Base-by-base conservation (phyloP, 352 stramenopile species). In the Phytopythium chamaehyphon region DNA sequence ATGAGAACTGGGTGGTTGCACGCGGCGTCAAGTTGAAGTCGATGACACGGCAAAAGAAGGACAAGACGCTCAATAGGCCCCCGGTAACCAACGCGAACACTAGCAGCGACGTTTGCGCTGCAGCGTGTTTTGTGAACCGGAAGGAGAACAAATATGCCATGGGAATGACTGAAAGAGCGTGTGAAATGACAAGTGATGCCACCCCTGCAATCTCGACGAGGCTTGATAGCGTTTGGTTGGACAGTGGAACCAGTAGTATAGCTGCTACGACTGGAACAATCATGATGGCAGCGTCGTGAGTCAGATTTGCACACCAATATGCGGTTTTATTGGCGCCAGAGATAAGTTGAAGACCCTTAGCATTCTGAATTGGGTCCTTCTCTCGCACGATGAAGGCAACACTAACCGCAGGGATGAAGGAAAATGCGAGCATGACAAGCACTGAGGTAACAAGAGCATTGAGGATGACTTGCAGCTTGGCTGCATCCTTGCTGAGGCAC, bases 51-150 rank as follows among this genome's bases (percentile, higher is more conserved):
- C 79, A 90, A 42, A 90, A 40, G 46, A 90, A 88, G 28, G 79
- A 90, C 46, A 90, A 82, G 38, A 90, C 86, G 43, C 76, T 87
- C 23, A 90, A 54, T 40, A 90, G 53, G 7, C 73, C 75, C n/a
- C 75, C 80, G 0, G 73, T 76, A 16, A 72, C 68, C 0, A 91
- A 60, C 1, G 64, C 61, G 40, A 91, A 82, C 8, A 88, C 73
- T 19, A 91, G 62, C 46, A 88, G 55, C 6, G 70, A 79, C 19
- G 73, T 88, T 47, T 91, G 80, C 1, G 77, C 80, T 7, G 57
- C 64, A 2, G 75, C 68, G 45, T 88, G 73, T 48, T 81, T 79
- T 15, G 60, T 73, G 47, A 86, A 89, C 14, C 69, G 68, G 21
- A 75, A 69, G 4, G 68, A 78, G 19, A 86, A 83, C 24, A 88